These are phyloP conservation scores for Suillus alpinus DNA, from an alignment of 768 basidiomycete genomes.

Conservation along the genomic window DNA sequence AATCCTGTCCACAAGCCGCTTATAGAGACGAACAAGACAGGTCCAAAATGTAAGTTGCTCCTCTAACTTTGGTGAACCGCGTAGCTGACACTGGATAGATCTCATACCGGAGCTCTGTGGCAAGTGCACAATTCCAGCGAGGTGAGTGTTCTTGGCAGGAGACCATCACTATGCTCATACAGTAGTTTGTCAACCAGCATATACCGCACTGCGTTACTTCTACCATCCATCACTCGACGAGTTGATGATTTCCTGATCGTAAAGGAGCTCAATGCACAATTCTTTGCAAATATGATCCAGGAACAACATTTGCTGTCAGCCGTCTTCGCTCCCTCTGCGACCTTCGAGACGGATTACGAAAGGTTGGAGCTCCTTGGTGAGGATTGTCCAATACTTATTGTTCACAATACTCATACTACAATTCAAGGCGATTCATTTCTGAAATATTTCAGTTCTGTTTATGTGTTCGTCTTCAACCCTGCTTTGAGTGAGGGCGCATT, in stretches of 20 bases:
- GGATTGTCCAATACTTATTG: slow-evolving; percentile 10
- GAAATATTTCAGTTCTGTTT: slow-evolving; percentile 74
- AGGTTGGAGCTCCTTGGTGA: slow-evolving; percentile 79
- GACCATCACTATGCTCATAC: background rate
- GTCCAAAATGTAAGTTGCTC: slow-evolving; percentile 57
- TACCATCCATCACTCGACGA: slow-evolving; percentile 72
- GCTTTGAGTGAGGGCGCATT: slow-evolving; percentile 62
- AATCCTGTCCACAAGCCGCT: slow-evolving; percentile 49
- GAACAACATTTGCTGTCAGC: slow-evolving; percentile 64
- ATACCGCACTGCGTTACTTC: slow-evolving; percentile 61
- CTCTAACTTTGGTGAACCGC: slow-evolving; percentile 13
- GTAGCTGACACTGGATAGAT: slow-evolving; percentile 44
- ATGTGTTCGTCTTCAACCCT: slow-evolving; percentile 71
- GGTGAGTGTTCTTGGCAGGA: slow-evolving; percentile 37
- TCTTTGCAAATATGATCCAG: slow-evolving; percentile 61
- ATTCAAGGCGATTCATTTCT: slow-evolving; percentile 74
- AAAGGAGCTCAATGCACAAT: slow-evolving; percentile 71
- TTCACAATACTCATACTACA: background rate
- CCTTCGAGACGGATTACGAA: slow-evolving; percentile 76
- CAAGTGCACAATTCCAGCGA: slow-evolving; percentile 70
- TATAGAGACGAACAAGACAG: slow-evolving; percentile 35
- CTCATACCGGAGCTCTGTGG: slow-evolving; percentile 82
- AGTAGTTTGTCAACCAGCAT: slow-evolving; percentile 41
- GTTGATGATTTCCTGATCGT: slow-evolving; percentile 74
- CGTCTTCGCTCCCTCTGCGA: slow-evolving; percentile 66